Evolutionary conservation across 208 protist genomes (phyloP).

Genomic region (Vickermania spadyakhi): DNA sequence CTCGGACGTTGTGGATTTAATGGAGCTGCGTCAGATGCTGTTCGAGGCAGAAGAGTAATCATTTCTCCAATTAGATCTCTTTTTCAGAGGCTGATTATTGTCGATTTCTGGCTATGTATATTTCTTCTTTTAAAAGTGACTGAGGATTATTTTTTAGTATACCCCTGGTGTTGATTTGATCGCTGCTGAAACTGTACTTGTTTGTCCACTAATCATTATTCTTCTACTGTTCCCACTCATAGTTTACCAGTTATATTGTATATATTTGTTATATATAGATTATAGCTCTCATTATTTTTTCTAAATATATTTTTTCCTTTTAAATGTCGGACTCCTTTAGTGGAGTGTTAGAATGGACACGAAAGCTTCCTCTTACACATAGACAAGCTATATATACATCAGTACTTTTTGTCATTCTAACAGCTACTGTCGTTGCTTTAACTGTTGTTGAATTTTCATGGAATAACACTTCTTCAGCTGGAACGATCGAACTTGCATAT

Average conservation of each 20-base stretch:
- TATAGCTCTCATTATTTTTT: neutral
- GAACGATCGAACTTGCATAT: neutral
- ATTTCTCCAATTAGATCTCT: neutral
- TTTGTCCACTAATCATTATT: no score
- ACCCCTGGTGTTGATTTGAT: neutral
- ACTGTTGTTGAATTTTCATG: neutral
- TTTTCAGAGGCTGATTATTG: neutral
- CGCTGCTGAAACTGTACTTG: no score
- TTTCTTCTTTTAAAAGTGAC: neutral
- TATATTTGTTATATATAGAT: neutral
- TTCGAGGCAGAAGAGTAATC: conserved; percentile 23
- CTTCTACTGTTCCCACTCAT: neutral
- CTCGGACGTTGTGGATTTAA: conserved; percentile 45
- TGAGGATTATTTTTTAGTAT: neutral
- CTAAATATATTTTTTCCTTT: neutral
- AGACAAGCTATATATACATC: neutral
- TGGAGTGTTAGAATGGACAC: neutral
- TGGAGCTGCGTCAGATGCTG: conserved; percentile 58
- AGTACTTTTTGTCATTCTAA: conserved; percentile 4
- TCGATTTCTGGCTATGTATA: no score
- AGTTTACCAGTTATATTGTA: no score
- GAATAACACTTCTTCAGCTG: conserved; percentile 1
- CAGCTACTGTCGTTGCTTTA: neutral
- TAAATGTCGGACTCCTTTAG: neutral
- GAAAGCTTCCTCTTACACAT: neutral